Evolutionary conservation across 2,329 filamentous ascomycete species (phyloP), one percentile per base, ranked within the genome.

Genomic region (Bertia moriformis): DNA sequence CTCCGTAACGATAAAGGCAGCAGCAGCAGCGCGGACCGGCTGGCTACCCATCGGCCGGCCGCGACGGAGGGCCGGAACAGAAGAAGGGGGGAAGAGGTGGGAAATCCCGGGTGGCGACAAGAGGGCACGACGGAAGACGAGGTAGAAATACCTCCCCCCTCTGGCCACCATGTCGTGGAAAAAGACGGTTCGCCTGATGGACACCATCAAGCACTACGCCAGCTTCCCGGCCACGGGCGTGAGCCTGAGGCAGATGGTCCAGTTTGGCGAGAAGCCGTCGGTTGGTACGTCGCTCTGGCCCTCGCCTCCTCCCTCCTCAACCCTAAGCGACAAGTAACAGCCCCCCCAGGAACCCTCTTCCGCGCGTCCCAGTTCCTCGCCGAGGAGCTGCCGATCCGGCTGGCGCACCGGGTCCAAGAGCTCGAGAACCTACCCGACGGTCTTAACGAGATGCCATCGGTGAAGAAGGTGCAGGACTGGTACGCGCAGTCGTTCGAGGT

Each of bases 401-500:
- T 98, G 44, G 91, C 91, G 51, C 91, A 98, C 63, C 83, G 91
- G 46, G 91, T 98, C 43, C 84, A 94, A 61, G 91, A 98, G 65
- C 75, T 98, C 42, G 78, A 83, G 44, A 84, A 86, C 53, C 69
- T 98, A 2, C 91, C 91, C 27, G 91, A 98, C 71, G 91, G 91
- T 41, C 73, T 98, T 44, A 94, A 86, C 57, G 88, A 96, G 49
- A 96, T 98, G 91, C 85, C 88, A 29, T 95, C 91, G 12, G 94
- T 98, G 48, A 79, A 81, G 58, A 86, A 81, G 54, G 91, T 98
- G 48, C 83, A 88, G 58, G 88, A 96, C 54, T 98, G 91, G 91
- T 98, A 98, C 60, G 91, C 89, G 46, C 91, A 98, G 65, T 98
- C 91, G 39, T 98, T 98, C 54, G 91, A 98, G 77, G 88, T 94